Evolutionary conservation across 306 rosid species (phyloP).

Genomic region (Crotalaria pallida): DNA sequence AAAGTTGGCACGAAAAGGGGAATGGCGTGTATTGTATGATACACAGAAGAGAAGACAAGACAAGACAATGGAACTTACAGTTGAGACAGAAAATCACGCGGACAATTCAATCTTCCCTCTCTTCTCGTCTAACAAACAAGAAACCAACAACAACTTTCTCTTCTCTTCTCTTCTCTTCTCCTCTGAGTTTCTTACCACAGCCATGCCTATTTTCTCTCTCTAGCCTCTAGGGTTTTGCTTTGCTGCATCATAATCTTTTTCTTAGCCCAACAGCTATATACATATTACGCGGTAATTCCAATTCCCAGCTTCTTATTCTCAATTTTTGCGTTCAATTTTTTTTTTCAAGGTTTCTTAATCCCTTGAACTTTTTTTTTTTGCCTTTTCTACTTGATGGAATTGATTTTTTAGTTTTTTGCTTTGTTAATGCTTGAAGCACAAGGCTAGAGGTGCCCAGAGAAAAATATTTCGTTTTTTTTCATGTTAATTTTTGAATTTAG

Average conservation of each 20-base stretch:
- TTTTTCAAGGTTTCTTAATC: not conserved
- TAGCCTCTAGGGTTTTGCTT: slow-evolving; percentile 43
- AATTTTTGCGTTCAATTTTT: not conserved
- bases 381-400: not conserved
- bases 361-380: not conserved
- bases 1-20: too few relatives aligned
- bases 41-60: too few relatives aligned
- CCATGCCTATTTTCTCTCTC: not conserved
- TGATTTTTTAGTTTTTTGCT: not conserved
- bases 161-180: too few relatives aligned
- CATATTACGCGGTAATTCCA: slow-evolving; percentile 40
- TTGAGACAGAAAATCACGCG: too few relatives aligned
- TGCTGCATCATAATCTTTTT: slow-evolving; percentile 13
- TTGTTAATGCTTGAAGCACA: slow-evolving; percentile 5
- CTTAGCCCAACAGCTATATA: slow-evolving; percentile 6
- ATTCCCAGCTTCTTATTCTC: slow-evolving; percentile 23
- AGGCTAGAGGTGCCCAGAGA: not conserved
- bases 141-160: too few relatives aligned
- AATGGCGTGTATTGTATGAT: too few relatives aligned
- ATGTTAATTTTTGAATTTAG: not conserved
- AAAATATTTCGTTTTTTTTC: not conserved
- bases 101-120: too few relatives aligned
- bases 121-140: too few relatives aligned
- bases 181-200: too few relatives aligned
- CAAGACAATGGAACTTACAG: too few relatives aligned